Evolutionary conservation across 148 eudicot species (phyloP).

Genomic region (Heliosperma pusillum): DNA sequence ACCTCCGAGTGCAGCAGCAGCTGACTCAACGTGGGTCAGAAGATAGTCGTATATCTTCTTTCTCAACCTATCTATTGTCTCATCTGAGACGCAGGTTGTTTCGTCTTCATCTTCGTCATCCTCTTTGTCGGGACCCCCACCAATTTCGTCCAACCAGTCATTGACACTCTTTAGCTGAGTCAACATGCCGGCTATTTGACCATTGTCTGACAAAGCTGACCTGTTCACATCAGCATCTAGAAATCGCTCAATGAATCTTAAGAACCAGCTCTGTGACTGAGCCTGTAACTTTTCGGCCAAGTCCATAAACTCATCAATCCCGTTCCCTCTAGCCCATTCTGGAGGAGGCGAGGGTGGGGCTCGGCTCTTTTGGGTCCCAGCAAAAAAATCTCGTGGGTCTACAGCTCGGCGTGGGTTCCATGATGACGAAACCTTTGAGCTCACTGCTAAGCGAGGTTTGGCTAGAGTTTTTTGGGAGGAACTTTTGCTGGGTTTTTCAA

Average conservation of each 20-base stretch:
- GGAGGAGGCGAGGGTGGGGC: conserved; percentile 35
- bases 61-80: conserved; percentile 75
- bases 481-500: conserved; percentile 51
- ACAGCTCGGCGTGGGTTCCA: conserved; percentile 41
- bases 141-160: conserved; percentile 80
- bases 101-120: conserved; percentile 43
- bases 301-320: conserved; percentile 63
- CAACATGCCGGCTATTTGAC: conserved; percentile 83
- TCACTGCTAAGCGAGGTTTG: conserved; percentile 45
- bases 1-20: conserved; percentile 90
- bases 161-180: conserved; percentile 91
- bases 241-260: conserved; percentile 76
- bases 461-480: conserved; percentile 43
- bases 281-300: conserved; percentile 57
- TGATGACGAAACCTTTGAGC: conserved; percentile 35
- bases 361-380: conserved; percentile 38
- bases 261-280: conserved; percentile 82
- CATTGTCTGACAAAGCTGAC: conserved; percentile 62
- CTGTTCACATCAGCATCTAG: conserved; percentile 70
- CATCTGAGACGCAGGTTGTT: conserved; percentile 33
- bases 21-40: conserved; percentile 90
- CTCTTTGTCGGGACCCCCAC: conserved; percentile 21
- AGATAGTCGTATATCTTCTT: conserved; percentile 93
- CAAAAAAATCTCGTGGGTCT: conserved; percentile 30
- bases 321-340: conserved; percentile 70